phyloP scores from a whole-genome alignment of 2,329 filamentous ascomycete genomes.

The Claviceps arundinis region DNA sequence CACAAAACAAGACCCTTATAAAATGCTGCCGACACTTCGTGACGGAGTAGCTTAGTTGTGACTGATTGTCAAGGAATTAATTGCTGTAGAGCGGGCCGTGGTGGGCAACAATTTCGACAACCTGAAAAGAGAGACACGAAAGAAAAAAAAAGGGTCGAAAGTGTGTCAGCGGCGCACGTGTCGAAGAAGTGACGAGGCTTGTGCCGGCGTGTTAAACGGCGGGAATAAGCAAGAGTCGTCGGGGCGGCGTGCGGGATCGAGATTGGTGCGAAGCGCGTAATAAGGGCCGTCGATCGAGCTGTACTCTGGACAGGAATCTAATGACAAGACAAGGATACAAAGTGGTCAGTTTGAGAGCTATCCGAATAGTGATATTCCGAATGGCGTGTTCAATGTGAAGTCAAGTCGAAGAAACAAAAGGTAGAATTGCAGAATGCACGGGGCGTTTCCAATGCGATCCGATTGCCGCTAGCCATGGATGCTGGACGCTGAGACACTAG shows the following conservation, averaged over 20 bases:
- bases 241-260: not conserved
- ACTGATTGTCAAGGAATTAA: constrained; percentile 15
- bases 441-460: constrained; percentile 9
- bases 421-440: constrained; percentile 15
- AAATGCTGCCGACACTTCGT: constrained; percentile 15
- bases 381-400: not conserved
- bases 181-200: not conserved
- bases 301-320: constrained; percentile 2
- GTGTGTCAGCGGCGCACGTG: not conserved
- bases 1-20: constrained; percentile 12
- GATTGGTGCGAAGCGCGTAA: constrained; percentile 1
- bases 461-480: not conserved
- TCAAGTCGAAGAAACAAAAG: not conserved
- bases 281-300: not conserved
- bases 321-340: not conserved
- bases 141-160: not conserved
- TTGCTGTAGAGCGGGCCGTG: constrained; percentile 21
- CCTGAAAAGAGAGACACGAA: not conserved
- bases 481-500: not conserved
- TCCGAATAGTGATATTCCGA: not conserved
- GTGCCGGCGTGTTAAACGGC: not conserved
- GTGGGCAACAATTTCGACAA: constrained; percentile 18
- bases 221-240: not conserved
- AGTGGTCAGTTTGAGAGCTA: not conserved
- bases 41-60: constrained; percentile 11